Conservation (phyloP, 2,329 filamentous ascomycete species). For the Xylariales sp. region DNA sequence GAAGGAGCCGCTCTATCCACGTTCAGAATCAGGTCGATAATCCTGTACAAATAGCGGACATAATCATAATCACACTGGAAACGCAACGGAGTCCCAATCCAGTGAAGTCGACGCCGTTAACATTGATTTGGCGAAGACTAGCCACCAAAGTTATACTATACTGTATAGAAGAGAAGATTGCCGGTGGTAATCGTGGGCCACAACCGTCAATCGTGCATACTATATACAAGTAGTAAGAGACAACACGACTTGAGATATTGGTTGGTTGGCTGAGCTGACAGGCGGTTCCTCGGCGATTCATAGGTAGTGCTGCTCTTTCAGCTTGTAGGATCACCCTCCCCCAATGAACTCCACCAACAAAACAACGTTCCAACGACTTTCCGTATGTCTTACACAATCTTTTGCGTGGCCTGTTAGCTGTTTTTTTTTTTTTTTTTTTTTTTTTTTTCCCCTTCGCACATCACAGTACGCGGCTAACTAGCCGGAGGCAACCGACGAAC, state of each 20-base stretch:
- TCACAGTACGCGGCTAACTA: background rate
- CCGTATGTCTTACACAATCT: conserved; percentile 18
- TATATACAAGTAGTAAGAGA: background rate
- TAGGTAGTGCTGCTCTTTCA: conserved; percentile 39
- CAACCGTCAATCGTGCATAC: background rate
- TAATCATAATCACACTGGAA: conserved; percentile 23
- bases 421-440: conserved; percentile 14
- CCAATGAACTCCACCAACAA: conserved; percentile 14
- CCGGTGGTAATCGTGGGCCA: background rate
- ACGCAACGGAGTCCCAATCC: conserved; percentile 6
- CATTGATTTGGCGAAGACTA: background rate
- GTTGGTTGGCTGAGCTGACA: conserved; percentile 43
- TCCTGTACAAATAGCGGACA: conserved; percentile 15
- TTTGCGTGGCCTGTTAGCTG: background rate
- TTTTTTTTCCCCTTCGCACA: conserved; percentile 11
- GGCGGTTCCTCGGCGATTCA: conserved; percentile 44
- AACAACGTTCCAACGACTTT: conserved; percentile 1
- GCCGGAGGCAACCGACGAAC: conserved; percentile 31
- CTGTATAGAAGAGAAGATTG: background rate
- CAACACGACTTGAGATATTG: conserved; percentile 22
- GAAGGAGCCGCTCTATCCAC: conserved; percentile 8
- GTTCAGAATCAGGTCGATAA: conserved; percentile 1
- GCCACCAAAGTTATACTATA: background rate
- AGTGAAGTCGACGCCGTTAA: background rate
- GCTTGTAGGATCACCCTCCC: conserved; percentile 37